phyloP scores from a whole-genome alignment of 306 rosid species.

The Alnus rubra region DNA sequence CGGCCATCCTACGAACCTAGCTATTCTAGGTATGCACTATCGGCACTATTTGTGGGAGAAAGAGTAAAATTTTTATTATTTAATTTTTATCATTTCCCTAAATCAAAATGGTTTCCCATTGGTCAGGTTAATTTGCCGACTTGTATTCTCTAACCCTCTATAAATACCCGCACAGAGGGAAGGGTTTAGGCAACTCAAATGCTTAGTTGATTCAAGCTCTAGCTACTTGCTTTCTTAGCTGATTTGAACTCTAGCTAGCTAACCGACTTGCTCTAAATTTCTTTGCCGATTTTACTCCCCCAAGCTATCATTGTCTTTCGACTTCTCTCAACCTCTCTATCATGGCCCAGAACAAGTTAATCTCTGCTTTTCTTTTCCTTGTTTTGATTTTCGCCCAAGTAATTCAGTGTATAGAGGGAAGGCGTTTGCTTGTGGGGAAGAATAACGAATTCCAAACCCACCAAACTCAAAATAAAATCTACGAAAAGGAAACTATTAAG shows the following conservation, averaged over 20 bases:
- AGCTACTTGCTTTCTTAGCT: neutral
- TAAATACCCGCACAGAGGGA: conserved; percentile 9
- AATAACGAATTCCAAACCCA: conserved; percentile 7
- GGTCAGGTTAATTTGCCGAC: no score
- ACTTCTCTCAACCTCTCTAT: no score
- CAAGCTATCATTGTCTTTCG: no score
- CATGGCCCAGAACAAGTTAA: conserved; percentile 36
- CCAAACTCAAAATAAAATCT: conserved; percentile 16
- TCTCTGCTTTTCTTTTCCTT: conserved; percentile 20
- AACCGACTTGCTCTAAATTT: neutral
- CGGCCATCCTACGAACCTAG: no score
- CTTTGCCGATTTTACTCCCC: neutral
- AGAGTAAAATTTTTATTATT: no score
- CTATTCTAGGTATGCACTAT: no score
- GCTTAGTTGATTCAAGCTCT: neutral
- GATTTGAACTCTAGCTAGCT: neutral
- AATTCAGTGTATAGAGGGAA: conserved; percentile 28
- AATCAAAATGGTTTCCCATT: no score
- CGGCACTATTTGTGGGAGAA: no score
- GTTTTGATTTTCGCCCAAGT: conserved; percentile 25
- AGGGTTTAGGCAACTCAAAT: neutral
- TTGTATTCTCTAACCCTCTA: conserved; percentile 10
- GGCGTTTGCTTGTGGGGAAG: conserved; percentile 30
- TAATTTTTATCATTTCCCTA: no score
- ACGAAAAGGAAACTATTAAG: neutral